Base-by-base conservation (phyloP, 139 green algal genomes). In the Coelastrella sp. region DNA sequence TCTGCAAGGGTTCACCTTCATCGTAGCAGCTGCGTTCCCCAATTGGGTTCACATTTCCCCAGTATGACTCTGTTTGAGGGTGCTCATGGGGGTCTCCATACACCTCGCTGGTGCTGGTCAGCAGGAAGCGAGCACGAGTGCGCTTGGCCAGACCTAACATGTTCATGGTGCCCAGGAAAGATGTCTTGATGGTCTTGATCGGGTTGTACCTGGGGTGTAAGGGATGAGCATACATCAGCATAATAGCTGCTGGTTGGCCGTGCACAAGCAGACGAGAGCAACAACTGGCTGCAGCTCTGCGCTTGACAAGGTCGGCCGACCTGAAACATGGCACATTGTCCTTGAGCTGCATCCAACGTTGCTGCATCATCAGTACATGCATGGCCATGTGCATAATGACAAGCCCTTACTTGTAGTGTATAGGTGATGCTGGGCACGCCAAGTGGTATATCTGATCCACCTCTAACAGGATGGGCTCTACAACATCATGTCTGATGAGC, bases 1-100 rank as follows among this genome's bases (percentile, higher is more conserved):
- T 76, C 10, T 60, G 85, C 68, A 24, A 17, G 58, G 24, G 17
- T 88, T 70, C 84, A 96, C 94, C 97, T 92, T 99, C 98, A 85
- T 99, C 98, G 84, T 99, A 99, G 94, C 98, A 99, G 20, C 95
- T 97, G 68, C 98, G 95, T 95, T 99, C 98, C 73, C 97, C 98
- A 87, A 99, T 99, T 80, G 94, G 95, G 94, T 99, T 99, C 25
- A 99, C 98, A 90, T 99, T 99, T 85, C 98, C 98, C 98, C 98
- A 99, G 95, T 99, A 99, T 7, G 93, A 85, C 94, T 99, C 98
- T 5, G 92, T 98, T 95, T 99, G 98, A 7, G 98, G 98, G 94
- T 99, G 98, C 95, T 99, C 85, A 87, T 99, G 92, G 6, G 98
- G 98, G 93, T 99, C 98, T 24, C 98, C 98, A 89, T 99, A 99